Conservation (phyloP, 75 land plant species). For the Cunninghamia lanceolata region DNA sequence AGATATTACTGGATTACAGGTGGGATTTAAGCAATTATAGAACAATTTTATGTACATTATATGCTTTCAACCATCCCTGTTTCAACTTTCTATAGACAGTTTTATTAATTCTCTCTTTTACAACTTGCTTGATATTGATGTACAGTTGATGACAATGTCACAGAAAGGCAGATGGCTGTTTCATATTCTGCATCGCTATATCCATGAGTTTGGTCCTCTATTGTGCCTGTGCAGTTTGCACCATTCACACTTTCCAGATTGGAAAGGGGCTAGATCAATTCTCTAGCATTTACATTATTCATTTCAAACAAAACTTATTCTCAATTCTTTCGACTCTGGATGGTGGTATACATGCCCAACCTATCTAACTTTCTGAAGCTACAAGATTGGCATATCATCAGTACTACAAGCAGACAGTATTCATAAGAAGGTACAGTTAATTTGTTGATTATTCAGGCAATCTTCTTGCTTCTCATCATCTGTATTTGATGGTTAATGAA, state of each 20-base stretch:
- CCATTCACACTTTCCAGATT: neutral
- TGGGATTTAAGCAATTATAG: neutral
- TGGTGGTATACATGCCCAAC: neutral
- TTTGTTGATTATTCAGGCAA: neutral
- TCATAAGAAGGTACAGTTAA: neutral
- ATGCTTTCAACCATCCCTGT: neutral
- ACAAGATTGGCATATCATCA: neutral
- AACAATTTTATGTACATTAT: neutral
- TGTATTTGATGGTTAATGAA: neutral
- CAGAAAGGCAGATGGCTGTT: neutral
- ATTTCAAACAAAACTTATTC: neutral
- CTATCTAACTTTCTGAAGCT: neutral
- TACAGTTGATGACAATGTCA: conserved; percentile 2
- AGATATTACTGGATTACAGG: conserved; percentile 1
- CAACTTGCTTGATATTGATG: neutral
- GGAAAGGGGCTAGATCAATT: neutral
- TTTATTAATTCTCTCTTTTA: too few species aligned
- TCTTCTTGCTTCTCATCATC: neutral
- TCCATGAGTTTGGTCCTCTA: neutral
- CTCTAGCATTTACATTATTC: neutral
- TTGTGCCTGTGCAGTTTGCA: too few species aligned
- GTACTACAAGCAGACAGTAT: neutral
- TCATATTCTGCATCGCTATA: neutral
- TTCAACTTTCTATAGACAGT: neutral
- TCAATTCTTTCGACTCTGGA: neutral